Evolutionary conservation across 108 stramenopile species (phyloP), one percentile per base, ranked within the genome.

Genomic region (Epithemia pelagica): DNA sequence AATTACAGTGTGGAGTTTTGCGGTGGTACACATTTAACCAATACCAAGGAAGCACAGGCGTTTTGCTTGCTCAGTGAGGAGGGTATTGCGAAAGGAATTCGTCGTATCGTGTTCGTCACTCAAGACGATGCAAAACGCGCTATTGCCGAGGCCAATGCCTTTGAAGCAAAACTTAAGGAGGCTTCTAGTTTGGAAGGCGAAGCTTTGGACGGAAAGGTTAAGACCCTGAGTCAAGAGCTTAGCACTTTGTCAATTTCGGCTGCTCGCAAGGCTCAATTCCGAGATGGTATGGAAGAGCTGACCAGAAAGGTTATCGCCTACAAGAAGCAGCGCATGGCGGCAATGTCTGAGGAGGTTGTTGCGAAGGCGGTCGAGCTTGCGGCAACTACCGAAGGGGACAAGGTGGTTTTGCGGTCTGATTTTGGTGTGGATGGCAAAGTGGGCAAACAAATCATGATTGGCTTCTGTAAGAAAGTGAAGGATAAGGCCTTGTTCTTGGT

Each of bases 51-150:
- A 69, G 99, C 99, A 15, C 85, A 91, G 66, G 84, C 78, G 15
- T 98, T 99, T 66, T 91, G 82, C 7, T 64, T 99, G 59, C 65
- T 99, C n/a, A 88, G 82, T 52, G 99, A 99, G 80, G 88, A 85
- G 33, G 96, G 95, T 51, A 96, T 98, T 72, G 97, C 97, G 52
- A 99, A 99, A 85, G 99, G 99, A 22, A 91, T 99, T 30, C 92
- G 99, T 54, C 92, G 99, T 37, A 94, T 99, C 64, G 78, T 91
- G 5, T 96, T 80, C 52, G 91, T 97, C 21, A 99, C 98, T 3
- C 77, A 78, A 62, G 91, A 86, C 32, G 86, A 84, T 67, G 97
- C 97, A 8, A 78, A 81, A 56, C 71, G 77, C 58, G 97, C 97
- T 19, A 81, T 84, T 22, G 86, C 79, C 24, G 67, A 69, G 32